Conservation (phyloP, 768 basidiomycete species). For the Trametes gibbosa region DNA sequence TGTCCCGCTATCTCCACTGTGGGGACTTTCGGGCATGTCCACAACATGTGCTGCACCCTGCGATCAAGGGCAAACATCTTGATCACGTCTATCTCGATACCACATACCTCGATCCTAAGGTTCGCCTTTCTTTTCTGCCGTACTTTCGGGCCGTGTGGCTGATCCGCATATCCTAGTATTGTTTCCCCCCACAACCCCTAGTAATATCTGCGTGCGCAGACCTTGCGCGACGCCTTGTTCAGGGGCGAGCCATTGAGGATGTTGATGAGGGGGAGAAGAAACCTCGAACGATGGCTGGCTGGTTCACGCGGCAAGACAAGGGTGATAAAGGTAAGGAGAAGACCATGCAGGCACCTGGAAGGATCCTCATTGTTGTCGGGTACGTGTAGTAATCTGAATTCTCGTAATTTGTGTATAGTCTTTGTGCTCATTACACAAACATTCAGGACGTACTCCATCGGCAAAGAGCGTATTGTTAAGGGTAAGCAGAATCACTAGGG, state of each 20-base stretch:
- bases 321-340: conserved; percentile 34
- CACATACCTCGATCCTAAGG: conserved; percentile 90
- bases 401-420: background rate
- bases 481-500: conserved; percentile 44
- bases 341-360: conserved; percentile 31
- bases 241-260: conserved; percentile 35
- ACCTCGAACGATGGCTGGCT: conserved; percentile 45
- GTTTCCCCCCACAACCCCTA: conserved; percentile 92
- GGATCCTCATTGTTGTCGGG: conserved; percentile 70
- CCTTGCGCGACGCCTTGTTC: conserved; percentile 59
- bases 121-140: conserved; percentile 3
- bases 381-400: conserved; percentile 38
- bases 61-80: conserved; percentile 73
- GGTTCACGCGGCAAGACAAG: conserved; percentile 39
- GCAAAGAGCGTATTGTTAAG: conserved; percentile 97
- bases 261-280: conserved; percentile 24
- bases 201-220: conserved; percentile 93
- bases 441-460: conserved; percentile 88
- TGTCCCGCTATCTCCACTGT: conserved; percentile 92
- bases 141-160: background rate
- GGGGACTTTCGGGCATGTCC: conserved; percentile 94
- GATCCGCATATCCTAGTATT: conserved; percentile 53
- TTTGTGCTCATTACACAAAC: background rate
- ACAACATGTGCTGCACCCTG: conserved; percentile 80
- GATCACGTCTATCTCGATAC: conserved; percentile 95